These are phyloP conservation scores for Clarireedia hainanense DNA, from an alignment of 2,329 filamentous ascomycete genomes.

Conservation along the genomic window DNA sequence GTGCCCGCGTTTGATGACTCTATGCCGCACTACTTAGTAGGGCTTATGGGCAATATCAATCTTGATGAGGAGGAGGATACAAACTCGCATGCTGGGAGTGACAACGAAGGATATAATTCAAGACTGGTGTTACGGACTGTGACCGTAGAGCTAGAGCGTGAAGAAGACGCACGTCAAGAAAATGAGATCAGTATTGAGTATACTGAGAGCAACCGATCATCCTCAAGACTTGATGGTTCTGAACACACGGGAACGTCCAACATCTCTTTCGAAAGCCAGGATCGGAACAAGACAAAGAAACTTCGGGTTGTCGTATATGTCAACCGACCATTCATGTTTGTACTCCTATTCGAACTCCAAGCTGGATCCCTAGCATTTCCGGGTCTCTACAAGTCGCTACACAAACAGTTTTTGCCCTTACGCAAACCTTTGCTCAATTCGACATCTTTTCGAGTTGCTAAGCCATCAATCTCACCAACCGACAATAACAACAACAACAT, in stretches of 20 bases:
- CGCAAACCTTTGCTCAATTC: constrained; percentile 48
- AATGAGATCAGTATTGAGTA: constrained; percentile 40
- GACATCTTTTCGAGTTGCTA: constrained; percentile 48
- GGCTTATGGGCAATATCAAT: constrained; percentile 57
- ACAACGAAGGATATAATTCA: constrained; percentile 33
- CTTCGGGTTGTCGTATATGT: constrained; percentile 67
- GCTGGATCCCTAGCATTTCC: constrained; percentile 51
- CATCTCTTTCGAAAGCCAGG: constrained; percentile 37
- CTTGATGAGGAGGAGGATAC: constrained; percentile 28
- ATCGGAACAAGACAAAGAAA: constrained; percentile 46
- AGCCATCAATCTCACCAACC: constrained; percentile 30
- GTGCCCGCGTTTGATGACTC: constrained; percentile 14
- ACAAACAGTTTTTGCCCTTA: constrained; percentile 52
- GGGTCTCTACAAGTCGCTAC: constrained; percentile 50
- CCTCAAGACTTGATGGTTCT: constrained; percentile 13
- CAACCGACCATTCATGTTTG: constrained; percentile 68
- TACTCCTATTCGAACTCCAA: constrained; percentile 60
- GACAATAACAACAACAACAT: constrained; percentile 1
- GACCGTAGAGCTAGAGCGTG: constrained; percentile 53
- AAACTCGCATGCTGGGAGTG: constrained; percentile 4
- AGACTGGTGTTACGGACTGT: constrained; percentile 58
- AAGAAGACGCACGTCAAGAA: constrained; percentile 34
- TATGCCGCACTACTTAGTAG: constrained; percentile 55
- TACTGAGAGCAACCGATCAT: constrained; percentile 13
- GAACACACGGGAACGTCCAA: constrained; percentile 21